Conservation (phyloP, 2,329 filamentous ascomycete species). For the Alternaria alternata region DNA sequence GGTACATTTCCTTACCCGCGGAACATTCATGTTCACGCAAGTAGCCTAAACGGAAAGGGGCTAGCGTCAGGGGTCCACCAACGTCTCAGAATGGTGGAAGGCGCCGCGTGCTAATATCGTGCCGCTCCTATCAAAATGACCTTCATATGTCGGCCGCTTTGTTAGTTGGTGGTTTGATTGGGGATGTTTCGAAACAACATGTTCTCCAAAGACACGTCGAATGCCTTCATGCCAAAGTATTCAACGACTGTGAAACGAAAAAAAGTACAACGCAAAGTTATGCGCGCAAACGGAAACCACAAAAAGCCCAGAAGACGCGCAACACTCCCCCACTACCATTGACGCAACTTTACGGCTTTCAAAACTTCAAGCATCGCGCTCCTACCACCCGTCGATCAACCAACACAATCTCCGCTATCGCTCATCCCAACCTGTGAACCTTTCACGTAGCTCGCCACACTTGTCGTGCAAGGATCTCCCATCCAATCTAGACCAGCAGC, state of each 20-base stretch:
- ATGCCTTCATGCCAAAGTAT: background rate
- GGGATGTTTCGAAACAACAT: constrained; percentile 9
- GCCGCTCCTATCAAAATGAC: constrained; percentile 15
- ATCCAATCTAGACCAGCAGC: constrained; percentile 8
- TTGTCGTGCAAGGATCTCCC: constrained; percentile 7
- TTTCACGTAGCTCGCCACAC: constrained; percentile 1
- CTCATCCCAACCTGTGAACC: constrained; percentile 3
- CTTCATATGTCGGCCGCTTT: constrained; percentile 9
- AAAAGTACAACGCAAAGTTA: background rate
- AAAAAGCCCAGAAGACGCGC: constrained; percentile 1
- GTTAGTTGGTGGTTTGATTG: constrained; percentile 4
- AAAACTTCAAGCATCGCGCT: constrained; percentile 7
- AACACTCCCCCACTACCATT: constrained; percentile 8
- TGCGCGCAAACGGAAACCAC: background rate
- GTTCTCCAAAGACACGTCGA: background rate
- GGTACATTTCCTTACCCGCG: constrained; percentile 5
- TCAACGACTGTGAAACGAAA: background rate
- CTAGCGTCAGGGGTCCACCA: constrained; percentile 2
- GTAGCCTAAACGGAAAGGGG: constrained; percentile 3
- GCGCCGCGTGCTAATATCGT: constrained; percentile 5
- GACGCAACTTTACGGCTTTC: background rate
- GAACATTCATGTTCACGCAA: constrained; percentile 9
- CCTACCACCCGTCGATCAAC: constrained; percentile 11
- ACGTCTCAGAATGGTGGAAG: constrained; percentile 12
- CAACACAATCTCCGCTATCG: constrained; percentile 18